A percentile compares a stretch with the other conserved stretches of the same genome.
phyloP scores from a whole-genome alignment of 139 green algal genomes.

The Volvox africanus region DNA sequence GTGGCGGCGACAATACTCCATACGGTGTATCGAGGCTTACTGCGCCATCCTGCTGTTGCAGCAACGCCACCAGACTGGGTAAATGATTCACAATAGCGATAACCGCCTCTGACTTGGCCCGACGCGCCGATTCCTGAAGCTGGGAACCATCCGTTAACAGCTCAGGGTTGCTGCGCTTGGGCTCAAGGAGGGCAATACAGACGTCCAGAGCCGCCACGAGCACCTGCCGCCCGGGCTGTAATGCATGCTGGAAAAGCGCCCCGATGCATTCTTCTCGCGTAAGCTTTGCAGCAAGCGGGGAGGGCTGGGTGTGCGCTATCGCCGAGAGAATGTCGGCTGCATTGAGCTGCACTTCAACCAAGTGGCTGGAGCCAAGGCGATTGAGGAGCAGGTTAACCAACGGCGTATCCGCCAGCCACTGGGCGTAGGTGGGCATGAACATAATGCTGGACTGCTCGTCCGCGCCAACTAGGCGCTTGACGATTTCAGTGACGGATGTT shows the following conservation, averaged over 20 bases:
- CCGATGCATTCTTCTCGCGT: slow-evolving; percentile 60
- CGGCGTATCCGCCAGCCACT: slow-evolving; percentile 84
- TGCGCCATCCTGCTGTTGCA: slow-evolving; percentile 50
- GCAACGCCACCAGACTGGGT: slow-evolving; percentile 69
- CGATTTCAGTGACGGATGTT: slow-evolving; percentile 85
- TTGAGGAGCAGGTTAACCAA: slow-evolving; percentile 83
- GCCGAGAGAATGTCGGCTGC: slow-evolving; percentile 88
- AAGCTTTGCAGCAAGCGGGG: slow-evolving; percentile 78
- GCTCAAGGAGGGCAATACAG: slow-evolving; percentile 87
- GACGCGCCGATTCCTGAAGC: slow-evolving; percentile 38
- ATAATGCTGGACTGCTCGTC: slow-evolving; percentile 85
- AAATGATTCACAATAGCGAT: slow-evolving; percentile 65
- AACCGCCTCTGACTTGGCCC: slow-evolving; percentile 56
- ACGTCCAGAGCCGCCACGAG: slow-evolving; percentile 84
- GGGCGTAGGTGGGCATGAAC: slow-evolving; percentile 60
- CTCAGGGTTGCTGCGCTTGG: slow-evolving; percentile 57
- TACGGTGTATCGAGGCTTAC: slow-evolving; percentile 79
- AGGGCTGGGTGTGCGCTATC: slow-evolving; percentile 82
- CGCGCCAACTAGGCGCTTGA: slow-evolving; percentile 88
- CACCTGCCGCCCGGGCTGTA: slow-evolving; percentile 58
- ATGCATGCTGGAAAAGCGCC: slow-evolving; percentile 63
- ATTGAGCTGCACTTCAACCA: slow-evolving; percentile 78
- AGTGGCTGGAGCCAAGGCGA: slow-evolving; percentile 58
- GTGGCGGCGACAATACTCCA: slow-evolving; percentile 78
- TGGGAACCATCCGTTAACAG: slow-evolving; percentile 49